phyloP scores from a whole-genome alignment of 2,329 filamentous ascomycete species.

The Claviceps sorghi region DNA sequence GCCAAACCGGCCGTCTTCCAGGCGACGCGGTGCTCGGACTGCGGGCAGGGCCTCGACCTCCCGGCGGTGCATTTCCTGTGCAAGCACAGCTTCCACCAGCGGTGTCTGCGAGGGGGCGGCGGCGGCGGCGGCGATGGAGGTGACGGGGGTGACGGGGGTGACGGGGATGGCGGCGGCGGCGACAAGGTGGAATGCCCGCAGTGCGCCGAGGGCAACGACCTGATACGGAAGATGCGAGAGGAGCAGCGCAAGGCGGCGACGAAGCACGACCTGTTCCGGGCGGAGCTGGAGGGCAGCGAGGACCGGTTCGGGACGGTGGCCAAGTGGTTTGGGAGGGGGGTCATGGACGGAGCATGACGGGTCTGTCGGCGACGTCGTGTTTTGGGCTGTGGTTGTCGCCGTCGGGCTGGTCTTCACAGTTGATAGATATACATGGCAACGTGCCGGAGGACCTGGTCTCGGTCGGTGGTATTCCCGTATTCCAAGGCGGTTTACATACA shows the following conservation, averaged over 20 bases:
- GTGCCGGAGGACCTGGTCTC: too few species aligned
- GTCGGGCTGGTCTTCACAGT: too few species aligned
- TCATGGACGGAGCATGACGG: conserved; percentile 48
- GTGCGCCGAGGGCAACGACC: conserved; percentile 71
- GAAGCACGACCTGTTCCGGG: conserved; percentile 77
- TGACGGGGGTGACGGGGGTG: conserved; percentile 11
- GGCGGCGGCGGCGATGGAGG: neutral
- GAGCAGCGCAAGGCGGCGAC: conserved; percentile 77
- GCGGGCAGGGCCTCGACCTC: conserved; percentile 62
- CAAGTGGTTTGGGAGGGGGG: conserved; percentile 87
- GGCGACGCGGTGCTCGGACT: conserved; percentile 74
- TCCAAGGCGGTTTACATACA: too few species aligned
- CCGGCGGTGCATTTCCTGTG: conserved; percentile 93
- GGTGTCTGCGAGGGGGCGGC: conserved; percentile 49
- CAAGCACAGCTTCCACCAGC: conserved; percentile 91
- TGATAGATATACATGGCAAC: too few species aligned
- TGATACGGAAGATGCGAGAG: conserved; percentile 71
- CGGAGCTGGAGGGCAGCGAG: conserved; percentile 59
- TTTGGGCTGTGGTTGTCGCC: too few species aligned
- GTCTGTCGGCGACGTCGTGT: too few species aligned
- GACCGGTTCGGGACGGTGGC: conserved; percentile 84
- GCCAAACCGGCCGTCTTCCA: conserved; percentile 81
- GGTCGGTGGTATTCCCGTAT: too few species aligned
- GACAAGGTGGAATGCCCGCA: conserved; percentile 68
- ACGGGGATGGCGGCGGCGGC: conserved; percentile 27